Evolutionary conservation across 345 rosid species (phyloP), one percentile per base, ranked within the genome.

Genomic region (Streptanthus diversifolius): DNA sequence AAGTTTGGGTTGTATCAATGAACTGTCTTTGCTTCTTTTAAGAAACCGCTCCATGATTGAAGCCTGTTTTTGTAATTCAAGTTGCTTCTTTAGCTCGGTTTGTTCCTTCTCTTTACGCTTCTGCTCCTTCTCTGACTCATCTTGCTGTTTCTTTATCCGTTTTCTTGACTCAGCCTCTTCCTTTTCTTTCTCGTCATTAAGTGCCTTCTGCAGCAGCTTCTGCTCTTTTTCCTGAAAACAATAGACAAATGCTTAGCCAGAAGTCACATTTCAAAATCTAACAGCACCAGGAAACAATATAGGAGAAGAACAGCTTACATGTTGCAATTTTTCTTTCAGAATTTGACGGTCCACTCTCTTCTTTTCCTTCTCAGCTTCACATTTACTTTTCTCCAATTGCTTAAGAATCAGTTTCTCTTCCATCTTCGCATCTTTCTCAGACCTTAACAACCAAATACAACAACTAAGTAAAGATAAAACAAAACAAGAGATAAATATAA

Each of bases 41-140:
- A 90, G 90, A 79, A 95, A 91, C 24, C 85, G 82, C 61, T 95
- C 95, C 99, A 95, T 90, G 22, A 91, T 71, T 33, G 96, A 95
- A 65, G 96, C 99, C 73, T 95, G 98, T 85, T 85, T 95, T 73
- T 86, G 81, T 18, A 91, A 61, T 22, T 85, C 75, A 70, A 64
- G 82, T 68, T 81, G 80, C 80, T 71, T 87, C 83, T 87, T 91
- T 49, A 81, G 56, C 79, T 88, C 87, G 52, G 87, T 83, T 73
- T 84, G 87, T 83, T 95, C 98, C 80, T 79, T 95, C 82, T 85
- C 90, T 37, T 73, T 77, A 37, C 90, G 88, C 14, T 83, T 85
- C 55, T 86, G 87, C 48, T 87, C 95, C 76, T 69, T 90, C 70
- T 90, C 90, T 56, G 83, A 84, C 73, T 87, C 98, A 67, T 88